Base-by-base conservation (phyloP, 1,139 yeast species). In the Yamadazyma atmosphaerica region DNA sequence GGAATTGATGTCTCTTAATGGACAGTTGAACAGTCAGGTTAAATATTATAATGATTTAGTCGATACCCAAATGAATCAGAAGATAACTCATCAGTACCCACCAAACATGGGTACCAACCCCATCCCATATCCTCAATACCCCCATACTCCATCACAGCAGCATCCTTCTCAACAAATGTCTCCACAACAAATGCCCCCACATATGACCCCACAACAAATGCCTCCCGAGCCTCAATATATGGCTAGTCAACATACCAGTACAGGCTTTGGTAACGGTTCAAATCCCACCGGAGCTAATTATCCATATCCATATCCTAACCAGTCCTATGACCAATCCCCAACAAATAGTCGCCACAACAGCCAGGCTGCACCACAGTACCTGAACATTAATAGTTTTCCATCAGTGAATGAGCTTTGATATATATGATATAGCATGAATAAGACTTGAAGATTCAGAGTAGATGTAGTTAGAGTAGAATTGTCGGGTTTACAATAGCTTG, bases 1-100 rank as follows among this genome's bases (percentile, higher is more conserved):
- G 47, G 96, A 89, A 49, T 65, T 89, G 41, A 65, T 79, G 48
- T 76, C 76, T n/a, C 65, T 88, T 52, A 83, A 88, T 52, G 77
- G 77, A 44, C 84, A 86, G 49, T 74, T 90, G 44, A 77, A 78
- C 39, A 66, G 66, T 36, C 94, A 95, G 22, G 77, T 86, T 35
- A 70, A 74, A 39, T 65, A 75, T 7, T 90, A 88, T 57, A 88
- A 87, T 54, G 79, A 78, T 36, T 62, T 87, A 38, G 73, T 86
- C 65, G 89, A 86, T 47, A 53, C 49, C n/a, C 65, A 60, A 60
- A 70, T 71, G 12, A 47, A 46, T 32, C 45, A 33, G 29, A 40
- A 65, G 41, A 54, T 54, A 14, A 50, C 40, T 10, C 44, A 39
- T 16, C 30, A 25, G 15, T 16, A 33, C 13, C 3, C 17, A n/a